Evolutionary conservation across 352 stramenopile genomes (phyloP).

Genomic region (Peronospora destructor): DNA sequence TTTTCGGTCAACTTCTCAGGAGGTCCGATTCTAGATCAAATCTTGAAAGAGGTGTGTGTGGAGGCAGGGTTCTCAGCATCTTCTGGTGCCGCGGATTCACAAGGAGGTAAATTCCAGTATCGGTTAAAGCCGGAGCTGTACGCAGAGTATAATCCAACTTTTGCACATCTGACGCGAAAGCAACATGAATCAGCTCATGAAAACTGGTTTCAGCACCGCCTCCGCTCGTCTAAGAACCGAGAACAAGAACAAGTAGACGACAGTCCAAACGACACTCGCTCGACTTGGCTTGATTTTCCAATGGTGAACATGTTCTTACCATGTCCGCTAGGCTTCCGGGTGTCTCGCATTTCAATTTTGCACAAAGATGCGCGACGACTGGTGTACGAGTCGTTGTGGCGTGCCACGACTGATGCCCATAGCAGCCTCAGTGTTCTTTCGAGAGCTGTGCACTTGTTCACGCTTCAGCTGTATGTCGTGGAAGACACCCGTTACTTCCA

Average conservation of each 20-base stretch:
- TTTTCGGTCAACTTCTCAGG: conserved; percentile 64
- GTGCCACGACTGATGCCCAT: conserved; percentile 45
- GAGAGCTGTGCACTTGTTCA: conserved; percentile 72
- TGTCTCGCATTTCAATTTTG: conserved; percentile 55
- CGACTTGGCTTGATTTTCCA: conserved; percentile 73
- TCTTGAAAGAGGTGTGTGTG: conserved; percentile 70
- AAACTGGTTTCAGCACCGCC: conserved; percentile 79
- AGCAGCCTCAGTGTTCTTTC: conserved; percentile 63
- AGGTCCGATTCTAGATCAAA: conserved; percentile 58
- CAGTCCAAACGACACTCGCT: conserved; percentile 56
- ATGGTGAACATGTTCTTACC: conserved; percentile 78
- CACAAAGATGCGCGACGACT: conserved; percentile 49
- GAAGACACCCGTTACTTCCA: conserved; percentile 64
- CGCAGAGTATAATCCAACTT: conserved; percentile 80
- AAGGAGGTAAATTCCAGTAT: conserved; percentile 71
- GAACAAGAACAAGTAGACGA: conserved; percentile 57
- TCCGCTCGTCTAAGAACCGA: conserved; percentile 57
- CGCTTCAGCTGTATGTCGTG: conserved; percentile 76
- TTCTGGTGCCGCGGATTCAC: conserved; percentile 24
- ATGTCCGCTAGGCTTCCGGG: conserved; percentile 51
- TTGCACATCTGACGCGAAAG: conserved; percentile 81
- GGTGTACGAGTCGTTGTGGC: conserved; percentile 69
- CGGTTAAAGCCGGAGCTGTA: conserved; percentile 74
- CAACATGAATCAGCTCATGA: conserved; percentile 84
- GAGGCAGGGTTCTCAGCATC: conserved; percentile 23